Evolutionary conservation across 176 grass and related monocot species (phyloP), one percentile per base, ranked within the genome.

Genomic region (Cenchrus americanus): DNA sequence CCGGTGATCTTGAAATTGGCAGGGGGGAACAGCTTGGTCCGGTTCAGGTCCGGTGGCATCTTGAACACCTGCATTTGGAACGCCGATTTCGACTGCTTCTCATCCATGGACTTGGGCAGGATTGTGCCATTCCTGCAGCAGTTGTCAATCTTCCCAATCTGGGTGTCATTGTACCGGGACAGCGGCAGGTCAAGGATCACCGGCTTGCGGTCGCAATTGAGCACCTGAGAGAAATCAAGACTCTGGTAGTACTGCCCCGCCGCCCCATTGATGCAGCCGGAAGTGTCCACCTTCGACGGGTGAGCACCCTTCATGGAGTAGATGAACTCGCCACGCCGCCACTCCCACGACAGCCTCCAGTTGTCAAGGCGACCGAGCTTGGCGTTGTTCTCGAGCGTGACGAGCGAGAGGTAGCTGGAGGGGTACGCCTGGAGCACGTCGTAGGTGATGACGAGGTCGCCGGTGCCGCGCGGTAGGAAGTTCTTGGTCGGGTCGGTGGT

Each of bases 11-110:
- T 95, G 79, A 90, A 95, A 62, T 88, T 93, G 66, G 72, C 78
- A 17, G 96, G 93, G 1, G 96, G 96, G 42, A 37, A 90, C 11
- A 98, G 86, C 73, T 79, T 88, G 44, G 93, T 95, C 43, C 91
- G 81, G 76, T 98, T 98, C 43, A 93, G 32, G 71, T 98, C 89
- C 1, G 93, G 93, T 32, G 93, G 91, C 96, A 98, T 94, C 91
- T 98, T 98, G 91, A 21, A 98, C 17, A 98, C 96, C 82, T 98
- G 89, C 68, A 98, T 88, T 69, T 98, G 96, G 92, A 98, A 98
- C 1, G 96, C 84, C 6, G 96, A 98, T 86, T 90, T 88, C 1
- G 93, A 86, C 89, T 98, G 96, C 9, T 63, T 44, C 8, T 89
- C 89, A 1, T 98, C 96, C 96, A 98, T 98, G 73, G 87, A 85